Conservation (phyloP, 2,329 filamentous ascomycete species). For the Graphilbum ipis-grandicollis region DNA sequence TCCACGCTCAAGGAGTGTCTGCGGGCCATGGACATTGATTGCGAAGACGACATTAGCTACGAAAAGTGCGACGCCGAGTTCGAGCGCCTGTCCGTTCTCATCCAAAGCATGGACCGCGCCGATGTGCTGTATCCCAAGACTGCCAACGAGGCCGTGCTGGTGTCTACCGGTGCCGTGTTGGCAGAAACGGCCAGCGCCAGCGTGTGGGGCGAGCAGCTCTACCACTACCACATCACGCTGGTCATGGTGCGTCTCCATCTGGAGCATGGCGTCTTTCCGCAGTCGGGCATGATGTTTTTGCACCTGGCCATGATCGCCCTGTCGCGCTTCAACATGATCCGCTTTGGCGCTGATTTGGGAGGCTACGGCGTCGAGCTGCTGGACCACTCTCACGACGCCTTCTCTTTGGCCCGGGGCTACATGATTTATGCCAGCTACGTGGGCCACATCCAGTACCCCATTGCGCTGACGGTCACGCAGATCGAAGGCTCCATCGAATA, state of each 20-base stretch:
- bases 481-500: conserved; percentile 51
- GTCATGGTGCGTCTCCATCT: conserved; percentile 52
- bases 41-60: conserved; percentile 50
- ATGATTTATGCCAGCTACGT: conserved; percentile 54
- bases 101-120: conserved; percentile 37
- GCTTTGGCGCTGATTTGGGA: conserved; percentile 49
- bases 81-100: conserved; percentile 37
- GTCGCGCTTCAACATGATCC: conserved; percentile 52
- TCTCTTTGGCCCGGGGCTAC: conserved; percentile 49
- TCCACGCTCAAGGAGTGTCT: conserved; percentile 54
- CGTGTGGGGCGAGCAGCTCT: conserved; percentile 54
- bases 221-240: conserved; percentile 56
- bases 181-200: conserved; percentile 52
- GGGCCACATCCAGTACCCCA: conserved; percentile 49
- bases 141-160: conserved; percentile 33
- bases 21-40: conserved; percentile 45
- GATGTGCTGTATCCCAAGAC: conserved; percentile 25
- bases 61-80: conserved; percentile 67
- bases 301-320: conserved; percentile 51
- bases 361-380: conserved; percentile 46
- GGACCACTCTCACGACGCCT: conserved; percentile 42
- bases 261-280: conserved; percentile 45
- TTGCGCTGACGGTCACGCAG: conserved; percentile 37
- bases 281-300: conserved; percentile 51
- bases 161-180: conserved; percentile 51